Conservation (phyloP, 1,284 basidiomycete genomes). For the Taiwanofungus camphoratus region DNA sequence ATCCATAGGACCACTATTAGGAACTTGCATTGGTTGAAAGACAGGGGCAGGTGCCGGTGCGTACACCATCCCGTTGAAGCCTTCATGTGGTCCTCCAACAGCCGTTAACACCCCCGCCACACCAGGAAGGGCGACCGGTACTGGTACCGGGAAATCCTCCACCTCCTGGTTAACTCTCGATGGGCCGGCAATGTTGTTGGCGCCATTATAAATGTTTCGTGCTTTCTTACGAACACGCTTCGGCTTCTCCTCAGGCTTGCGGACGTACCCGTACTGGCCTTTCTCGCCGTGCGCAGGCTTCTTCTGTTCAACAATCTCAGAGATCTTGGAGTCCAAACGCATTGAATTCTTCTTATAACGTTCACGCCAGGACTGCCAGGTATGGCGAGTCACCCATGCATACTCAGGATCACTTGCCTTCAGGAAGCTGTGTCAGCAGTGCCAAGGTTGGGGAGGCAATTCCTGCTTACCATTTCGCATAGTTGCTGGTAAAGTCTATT, state of each 20-base stretch:
- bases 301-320: slow-evolving; percentile 58
- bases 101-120: slow-evolving; percentile 13
- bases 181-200: slow-evolving; percentile 16
- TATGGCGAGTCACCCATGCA: slow-evolving; percentile 74
- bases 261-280: slow-evolving; percentile 73
- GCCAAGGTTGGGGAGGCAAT: neutral
- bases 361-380: slow-evolving; percentile 84
- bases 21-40: slow-evolving; percentile 17
- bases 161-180: slow-evolving; percentile 16
- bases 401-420: slow-evolving; percentile 62
- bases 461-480: slow-evolving; percentile 42
- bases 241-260: slow-evolving; percentile 58
- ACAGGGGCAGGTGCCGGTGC: slow-evolving; percentile 11
- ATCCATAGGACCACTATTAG: slow-evolving; percentile 16
- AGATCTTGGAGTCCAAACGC: slow-evolving; percentile 58
- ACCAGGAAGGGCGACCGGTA: slow-evolving; percentile 16
- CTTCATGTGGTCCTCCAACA: slow-evolving; percentile 11
- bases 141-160: slow-evolving; percentile 18
- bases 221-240: slow-evolving; percentile 49
- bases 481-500: slow-evolving; percentile 72
- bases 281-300: slow-evolving; percentile 63
- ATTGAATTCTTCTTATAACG: slow-evolving; percentile 75
- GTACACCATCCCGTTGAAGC: slow-evolving; percentile 13
- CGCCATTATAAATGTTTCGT: slow-evolving; percentile 6
- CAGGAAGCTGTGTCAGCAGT: neutral